Percentiles rank a stretch among this genome's conserved stretches.
Evolutionary conservation across 2,329 filamentous ascomycete species (phyloP).

Genomic region (Camillea tinctor): DNA sequence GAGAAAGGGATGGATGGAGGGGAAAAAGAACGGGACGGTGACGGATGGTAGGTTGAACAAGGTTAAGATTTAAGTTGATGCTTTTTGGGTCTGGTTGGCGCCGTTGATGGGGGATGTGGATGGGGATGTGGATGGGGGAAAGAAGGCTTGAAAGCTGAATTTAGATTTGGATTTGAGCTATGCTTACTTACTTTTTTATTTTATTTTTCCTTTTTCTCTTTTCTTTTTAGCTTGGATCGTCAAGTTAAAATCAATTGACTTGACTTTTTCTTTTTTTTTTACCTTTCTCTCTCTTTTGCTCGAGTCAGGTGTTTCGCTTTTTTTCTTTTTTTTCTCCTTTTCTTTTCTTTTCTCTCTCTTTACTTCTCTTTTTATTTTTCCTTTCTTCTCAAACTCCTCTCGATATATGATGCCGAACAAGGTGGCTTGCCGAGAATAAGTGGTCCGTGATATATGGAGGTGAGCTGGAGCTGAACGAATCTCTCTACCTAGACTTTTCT

Average conservation of each 20-base stretch:
- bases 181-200: not conserved
- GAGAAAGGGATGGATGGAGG: not conserved
- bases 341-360: not conserved
- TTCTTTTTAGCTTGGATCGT: not conserved
- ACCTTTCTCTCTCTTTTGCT: not conserved
- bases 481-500: not conserved
- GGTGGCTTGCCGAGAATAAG: no score
- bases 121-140: no score
- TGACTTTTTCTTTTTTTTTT: not conserved
- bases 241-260: not conserved
- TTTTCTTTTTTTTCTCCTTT: not conserved
- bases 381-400: not conserved
- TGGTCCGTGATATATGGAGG: no score
- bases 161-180: no score
- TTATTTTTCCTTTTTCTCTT: not conserved
- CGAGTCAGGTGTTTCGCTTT: not conserved
- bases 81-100: not conserved
- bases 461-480: not conserved
- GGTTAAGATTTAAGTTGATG: conserved; percentile 5
- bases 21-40: not conserved
- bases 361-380: not conserved
- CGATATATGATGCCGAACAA: no score
- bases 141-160: not conserved
- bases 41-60: not conserved
- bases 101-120: not conserved